Evolutionary conservation across 2,329 filamentous ascomycete species (phyloP).

Genomic region (Ceratocystis diversiconidia): DNA sequence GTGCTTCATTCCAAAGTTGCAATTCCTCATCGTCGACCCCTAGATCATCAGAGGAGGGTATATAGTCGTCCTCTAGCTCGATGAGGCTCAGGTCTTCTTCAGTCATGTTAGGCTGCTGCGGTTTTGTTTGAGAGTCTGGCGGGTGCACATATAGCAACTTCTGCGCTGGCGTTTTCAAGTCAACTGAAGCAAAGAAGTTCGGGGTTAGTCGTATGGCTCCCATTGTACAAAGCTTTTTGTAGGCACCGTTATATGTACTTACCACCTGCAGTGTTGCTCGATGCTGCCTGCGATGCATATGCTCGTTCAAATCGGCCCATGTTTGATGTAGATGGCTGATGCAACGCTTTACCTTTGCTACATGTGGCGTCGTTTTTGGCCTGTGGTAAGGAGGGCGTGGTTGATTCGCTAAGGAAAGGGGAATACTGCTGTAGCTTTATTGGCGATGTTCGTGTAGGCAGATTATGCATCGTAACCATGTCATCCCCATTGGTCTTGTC

Average conservation of each 20-base stretch:
- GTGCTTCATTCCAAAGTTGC: constrained; percentile 32
- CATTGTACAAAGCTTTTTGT: not conserved
- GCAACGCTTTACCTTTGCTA: not conserved
- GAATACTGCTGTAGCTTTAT: not conserved
- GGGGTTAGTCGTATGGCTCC: not conserved
- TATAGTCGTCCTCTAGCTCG: constrained; percentile 29
- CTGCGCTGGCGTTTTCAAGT: not conserved
- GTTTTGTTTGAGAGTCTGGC: not conserved
- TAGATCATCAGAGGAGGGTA: constrained; percentile 26
- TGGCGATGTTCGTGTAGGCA: constrained; percentile 13
- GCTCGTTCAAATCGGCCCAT: constrained; percentile 16
- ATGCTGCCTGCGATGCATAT: constrained; percentile 15
- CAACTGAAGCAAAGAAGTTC: not conserved
- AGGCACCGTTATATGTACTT: not conserved
- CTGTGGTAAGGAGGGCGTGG: not conserved
- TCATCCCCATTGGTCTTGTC: constrained; percentile 17
- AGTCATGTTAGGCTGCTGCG: not conserved
- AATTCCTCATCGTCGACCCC: constrained; percentile 26
- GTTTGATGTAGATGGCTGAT: not conserved
- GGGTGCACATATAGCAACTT: not conserved
- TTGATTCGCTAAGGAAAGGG: not conserved
- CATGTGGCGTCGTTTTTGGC: not conserved
- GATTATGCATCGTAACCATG: constrained; percentile 10
- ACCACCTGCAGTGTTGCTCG: constrained; percentile 1
- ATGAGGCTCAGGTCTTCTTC: constrained; percentile 20